A percentile compares a stretch with the other conserved stretches of the same genome.
Conservation (phyloP, 768 basidiomycete genomes). For the Crucibulum laeve region DNA sequence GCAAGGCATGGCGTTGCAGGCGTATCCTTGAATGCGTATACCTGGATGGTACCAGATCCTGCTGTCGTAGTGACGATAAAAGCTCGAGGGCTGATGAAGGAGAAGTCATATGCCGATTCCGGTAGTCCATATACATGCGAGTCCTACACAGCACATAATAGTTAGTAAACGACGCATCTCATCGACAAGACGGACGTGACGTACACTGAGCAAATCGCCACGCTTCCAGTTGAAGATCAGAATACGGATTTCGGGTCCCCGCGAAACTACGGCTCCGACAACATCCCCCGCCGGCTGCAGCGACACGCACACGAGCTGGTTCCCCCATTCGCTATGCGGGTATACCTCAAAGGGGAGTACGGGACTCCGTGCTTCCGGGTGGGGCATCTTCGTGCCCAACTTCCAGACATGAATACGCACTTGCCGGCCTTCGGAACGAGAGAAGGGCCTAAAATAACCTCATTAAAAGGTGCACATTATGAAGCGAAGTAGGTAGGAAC, state of each 20-base stretch:
- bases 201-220: conserved; percentile 35
- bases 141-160: conserved; percentile 19
- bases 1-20: background rate
- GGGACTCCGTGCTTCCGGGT: conserved; percentile 34
- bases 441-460: conserved; percentile 4
- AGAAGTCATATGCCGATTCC: conserved; percentile 33
- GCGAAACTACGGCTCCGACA: conserved; percentile 39
- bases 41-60: conserved; percentile 31
- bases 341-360: conserved; percentile 19
- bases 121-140: conserved; percentile 17
- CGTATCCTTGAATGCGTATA: conserved; percentile 35
- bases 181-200: conserved; percentile 12
- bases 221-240: conserved; percentile 53
- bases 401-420: conserved; percentile 36
- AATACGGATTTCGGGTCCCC: conserved; percentile 23
- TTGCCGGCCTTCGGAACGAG: conserved; percentile 6
- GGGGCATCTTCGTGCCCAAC: conserved; percentile 33
- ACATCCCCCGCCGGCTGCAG: conserved; percentile 54
- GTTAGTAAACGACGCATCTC: background rate
- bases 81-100: conserved; percentile 39
- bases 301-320: conserved; percentile 22
- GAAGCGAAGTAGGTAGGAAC: too few relatives aligned
- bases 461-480: too few relatives aligned
- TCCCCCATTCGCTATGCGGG: conserved; percentile 15
- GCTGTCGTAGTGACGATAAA: conserved; percentile 34